Conservation (phyloP, 257 asterid genomes). For the Rehmannia glutinosa region DNA sequence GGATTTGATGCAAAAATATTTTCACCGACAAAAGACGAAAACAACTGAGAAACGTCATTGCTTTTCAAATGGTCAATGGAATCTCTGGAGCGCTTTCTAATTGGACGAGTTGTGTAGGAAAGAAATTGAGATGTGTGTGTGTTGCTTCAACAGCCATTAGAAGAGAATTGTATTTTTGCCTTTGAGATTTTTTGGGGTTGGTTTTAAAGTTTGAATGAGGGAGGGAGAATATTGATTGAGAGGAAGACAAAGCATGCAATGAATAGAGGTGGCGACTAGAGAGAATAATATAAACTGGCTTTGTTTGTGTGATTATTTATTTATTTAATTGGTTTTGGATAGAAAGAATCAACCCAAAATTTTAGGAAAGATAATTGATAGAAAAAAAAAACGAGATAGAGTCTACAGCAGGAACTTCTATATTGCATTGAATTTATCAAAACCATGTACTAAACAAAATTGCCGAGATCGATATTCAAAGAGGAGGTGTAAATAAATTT, state of each 20-base stretch:
- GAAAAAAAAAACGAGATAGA: background rate
- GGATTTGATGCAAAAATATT: slow-evolving; percentile 36
- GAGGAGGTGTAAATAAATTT: background rate
- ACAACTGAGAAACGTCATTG: background rate
- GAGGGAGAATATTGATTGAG: background rate
- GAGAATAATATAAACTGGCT: background rate
- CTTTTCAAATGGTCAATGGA: slow-evolving; percentile 25
- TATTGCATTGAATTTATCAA: slow-evolving; percentile 23
- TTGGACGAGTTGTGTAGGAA: slow-evolving; percentile 33
- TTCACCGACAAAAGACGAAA: slow-evolving; percentile 30
- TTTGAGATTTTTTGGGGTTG: background rate
- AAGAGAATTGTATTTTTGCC: background rate
- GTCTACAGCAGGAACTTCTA: slow-evolving; percentile 25
- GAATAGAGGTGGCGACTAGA: slow-evolving; percentile 20
- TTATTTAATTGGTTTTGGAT: slow-evolving; percentile 23
- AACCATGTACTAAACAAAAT: background rate
- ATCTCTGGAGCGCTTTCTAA: slow-evolving; percentile 49
- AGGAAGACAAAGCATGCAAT: slow-evolving; percentile 16
- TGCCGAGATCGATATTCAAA: no score
- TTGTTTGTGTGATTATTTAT: slow-evolving; percentile 20
- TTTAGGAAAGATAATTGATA: background rate
- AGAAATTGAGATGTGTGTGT: slow-evolving; percentile 30
- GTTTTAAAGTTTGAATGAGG: background rate
- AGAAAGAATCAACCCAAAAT: slow-evolving; percentile 28
- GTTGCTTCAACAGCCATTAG: slow-evolving; percentile 72